Percentiles rank a stretch among this genome's conserved stretches.
phyloP scores from a whole-genome alignment of 441 rosid genomes.

The Syzygium syzygioides region DNA sequence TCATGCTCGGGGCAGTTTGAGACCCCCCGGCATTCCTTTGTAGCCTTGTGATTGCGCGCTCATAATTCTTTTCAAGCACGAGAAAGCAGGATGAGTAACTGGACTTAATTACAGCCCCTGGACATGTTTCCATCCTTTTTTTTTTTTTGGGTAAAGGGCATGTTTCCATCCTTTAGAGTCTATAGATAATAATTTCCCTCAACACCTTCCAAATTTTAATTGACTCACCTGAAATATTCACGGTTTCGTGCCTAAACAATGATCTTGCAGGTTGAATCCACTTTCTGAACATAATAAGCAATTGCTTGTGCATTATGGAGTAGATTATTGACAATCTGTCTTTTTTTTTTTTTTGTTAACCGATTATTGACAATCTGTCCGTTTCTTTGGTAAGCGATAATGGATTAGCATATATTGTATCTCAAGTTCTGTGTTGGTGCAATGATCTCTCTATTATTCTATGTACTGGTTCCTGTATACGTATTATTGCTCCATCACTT shows the following conservation, averaged over 20 bases:
- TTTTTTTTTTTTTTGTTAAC: no score
- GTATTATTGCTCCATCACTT: not conserved
- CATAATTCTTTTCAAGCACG: not conserved
- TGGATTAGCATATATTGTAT: not conserved
- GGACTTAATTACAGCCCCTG: not conserved
- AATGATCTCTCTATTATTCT: not conserved
- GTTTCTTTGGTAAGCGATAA: not conserved
- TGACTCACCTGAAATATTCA: not conserved
- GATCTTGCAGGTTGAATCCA: not conserved
- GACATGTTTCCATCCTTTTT: not conserved
- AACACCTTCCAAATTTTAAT: not conserved
- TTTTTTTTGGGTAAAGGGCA: no score
- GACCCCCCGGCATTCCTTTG: not conserved
- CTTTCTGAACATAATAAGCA: not conserved
- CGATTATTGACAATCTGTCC: not conserved
- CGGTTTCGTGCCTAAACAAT: not conserved
- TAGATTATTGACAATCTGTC: not conserved
- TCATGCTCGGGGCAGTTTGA: not conserved
- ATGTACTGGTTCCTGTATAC: not conserved
- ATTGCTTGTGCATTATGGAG: not conserved
- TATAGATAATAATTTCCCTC: not conserved
- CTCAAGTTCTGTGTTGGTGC: not conserved
- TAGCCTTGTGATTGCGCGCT: not conserved
- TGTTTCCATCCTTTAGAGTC: not conserved
- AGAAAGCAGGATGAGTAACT: not conserved